Evolutionary conservation across 805 yeast species (phyloP).

Genomic region (Lipomyces sp.): DNA sequence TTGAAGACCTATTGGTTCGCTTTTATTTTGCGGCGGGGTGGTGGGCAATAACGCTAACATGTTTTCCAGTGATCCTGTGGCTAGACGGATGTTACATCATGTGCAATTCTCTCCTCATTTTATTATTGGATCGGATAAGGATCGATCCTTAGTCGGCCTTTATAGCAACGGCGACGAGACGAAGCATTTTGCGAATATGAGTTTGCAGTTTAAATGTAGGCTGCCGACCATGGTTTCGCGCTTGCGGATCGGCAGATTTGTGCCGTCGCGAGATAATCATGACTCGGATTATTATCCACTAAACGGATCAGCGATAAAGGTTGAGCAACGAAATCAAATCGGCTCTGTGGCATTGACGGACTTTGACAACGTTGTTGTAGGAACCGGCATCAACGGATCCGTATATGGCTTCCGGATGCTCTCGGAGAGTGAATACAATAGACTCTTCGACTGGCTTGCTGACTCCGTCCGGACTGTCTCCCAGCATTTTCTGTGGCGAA

Average conservation of each 20-base stretch:
- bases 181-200: constrained; percentile 11
- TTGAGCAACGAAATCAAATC: not conserved
- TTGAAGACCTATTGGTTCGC: not conserved
- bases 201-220: constrained; percentile 5
- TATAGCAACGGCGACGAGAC: constrained; percentile 9
- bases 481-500: not conserved
- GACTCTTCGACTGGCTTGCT: constrained; percentile 2
- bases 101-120: not conserved
- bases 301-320: not conserved
- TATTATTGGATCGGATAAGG: constrained; percentile 19
- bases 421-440: constrained; percentile 9
- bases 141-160: constrained; percentile 16
- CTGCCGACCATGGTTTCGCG: constrained; percentile 22
- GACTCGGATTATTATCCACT: not conserved
- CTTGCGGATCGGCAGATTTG: constrained; percentile 11
- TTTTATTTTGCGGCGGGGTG: not conserved
- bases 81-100: constrained; percentile 21
- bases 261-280: constrained; percentile 3
- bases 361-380: constrained; percentile 13
- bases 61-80: constrained; percentile 14
- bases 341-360: not conserved
- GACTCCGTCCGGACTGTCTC: constrained; percentile 1
- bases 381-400: constrained; percentile 22
- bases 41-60: not conserved
- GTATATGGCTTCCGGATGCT: constrained; percentile 21